phyloP scores from a whole-genome alignment of 179 eudicot genomes.

The Patellifolia procumbens region DNA sequence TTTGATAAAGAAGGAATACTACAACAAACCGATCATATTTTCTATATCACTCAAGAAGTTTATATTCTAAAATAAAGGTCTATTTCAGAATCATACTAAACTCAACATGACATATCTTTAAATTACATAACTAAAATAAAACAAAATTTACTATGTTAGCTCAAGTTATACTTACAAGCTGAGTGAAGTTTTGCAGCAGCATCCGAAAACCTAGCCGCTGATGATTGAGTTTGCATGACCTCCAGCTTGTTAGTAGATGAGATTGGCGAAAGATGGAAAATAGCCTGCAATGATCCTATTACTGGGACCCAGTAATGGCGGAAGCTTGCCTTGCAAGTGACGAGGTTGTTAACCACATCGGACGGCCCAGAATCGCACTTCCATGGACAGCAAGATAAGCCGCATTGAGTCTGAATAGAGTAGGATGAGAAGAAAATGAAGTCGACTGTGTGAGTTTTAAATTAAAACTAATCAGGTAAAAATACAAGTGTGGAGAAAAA shows the following conservation, averaged over 20 bases:
- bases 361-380: constrained; percentile 79
- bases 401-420: constrained; percentile 62
- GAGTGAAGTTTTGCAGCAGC: not conserved
- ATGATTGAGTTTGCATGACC: not conserved
- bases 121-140: not conserved
- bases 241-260: not conserved
- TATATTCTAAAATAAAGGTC: no score
- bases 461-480: not conserved
- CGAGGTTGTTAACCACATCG: constrained; percentile 85
- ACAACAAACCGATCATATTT: no score
- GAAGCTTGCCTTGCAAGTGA: constrained; percentile 45
- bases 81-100: no score
- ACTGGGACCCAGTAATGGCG: constrained; percentile 21
- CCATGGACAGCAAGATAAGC: constrained; percentile 82
- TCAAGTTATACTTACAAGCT: not conserved
- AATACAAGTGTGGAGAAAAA: not conserved
- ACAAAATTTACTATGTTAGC: not conserved
- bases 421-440: not conserved
- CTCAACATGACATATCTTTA: not conserved
- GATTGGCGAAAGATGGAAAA: not conserved
- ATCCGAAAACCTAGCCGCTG: not conserved
- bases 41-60: no score
- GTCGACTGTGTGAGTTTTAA: not conserved
- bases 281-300: constrained; percentile 1
- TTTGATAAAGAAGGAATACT: no score